Percentiles rank a stretch among this genome's conserved stretches.
These are phyloP conservation scores for Tricholoma saponaceum DNA, from an alignment of 768 basidiomycete species.

Conservation along the genomic window DNA sequence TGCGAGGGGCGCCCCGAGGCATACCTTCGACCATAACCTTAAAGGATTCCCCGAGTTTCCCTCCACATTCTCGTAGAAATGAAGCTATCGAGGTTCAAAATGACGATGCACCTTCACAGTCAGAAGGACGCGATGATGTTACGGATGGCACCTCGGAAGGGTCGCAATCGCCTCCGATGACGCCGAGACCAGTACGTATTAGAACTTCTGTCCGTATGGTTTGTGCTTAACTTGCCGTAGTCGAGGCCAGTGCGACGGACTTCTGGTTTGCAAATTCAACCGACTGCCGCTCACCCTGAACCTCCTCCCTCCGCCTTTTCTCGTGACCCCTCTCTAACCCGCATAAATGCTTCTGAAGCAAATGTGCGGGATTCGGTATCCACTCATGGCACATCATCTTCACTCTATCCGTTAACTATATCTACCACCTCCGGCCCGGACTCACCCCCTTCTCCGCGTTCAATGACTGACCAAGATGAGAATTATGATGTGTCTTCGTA, in stretches of 20 bases:
- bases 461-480: conserved; percentile 40
- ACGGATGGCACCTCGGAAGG: conserved; percentile 3
- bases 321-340: conserved; percentile 42
- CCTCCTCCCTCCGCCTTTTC: conserved; percentile 46
- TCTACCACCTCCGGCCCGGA: conserved; percentile 61
- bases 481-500: conserved; percentile 44
- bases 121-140: conserved; percentile 2
- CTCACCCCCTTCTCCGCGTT: conserved; percentile 61
- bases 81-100: conserved; percentile 1
- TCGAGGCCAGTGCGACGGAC: conserved; percentile 9
- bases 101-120: neutral
- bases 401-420: conserved; percentile 73
- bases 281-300: conserved; percentile 21
- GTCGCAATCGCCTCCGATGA: conserved; percentile 12
- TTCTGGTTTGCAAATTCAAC: conserved; percentile 16
- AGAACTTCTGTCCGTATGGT: conserved; percentile 4
- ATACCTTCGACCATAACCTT: conserved; percentile 4
- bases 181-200: conserved; percentile 33
- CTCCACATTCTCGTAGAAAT: conserved; percentile 20
- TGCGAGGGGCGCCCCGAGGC: conserved; percentile 20
- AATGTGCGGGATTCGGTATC: conserved; percentile 55
- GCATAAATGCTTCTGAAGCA: conserved; percentile 21
- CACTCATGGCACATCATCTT: conserved; percentile 67
- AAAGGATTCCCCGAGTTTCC: conserved; percentile 10
- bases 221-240: conserved; percentile 10